Base-by-base conservation (phyloP, 768 basidiomycete genomes). In the Coprinopsis marcescibilis region DNA sequence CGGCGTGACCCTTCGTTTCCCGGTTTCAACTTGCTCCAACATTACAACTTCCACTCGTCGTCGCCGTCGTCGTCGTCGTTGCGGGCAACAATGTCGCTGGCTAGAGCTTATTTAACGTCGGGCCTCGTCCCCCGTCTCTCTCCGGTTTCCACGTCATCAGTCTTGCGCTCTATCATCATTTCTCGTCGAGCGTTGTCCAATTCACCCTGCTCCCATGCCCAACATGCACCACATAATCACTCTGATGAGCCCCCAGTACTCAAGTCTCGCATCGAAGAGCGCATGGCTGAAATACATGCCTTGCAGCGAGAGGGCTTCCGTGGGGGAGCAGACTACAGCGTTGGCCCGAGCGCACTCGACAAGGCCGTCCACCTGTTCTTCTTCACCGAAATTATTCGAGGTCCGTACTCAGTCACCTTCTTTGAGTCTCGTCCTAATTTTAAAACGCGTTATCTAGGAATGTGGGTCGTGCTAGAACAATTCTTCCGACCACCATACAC, bases 281-380 rank as follows among this genome's bases (percentile, higher is more conserved):
- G 48, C 14, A 41, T 49, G 39, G 20, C 19, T 8, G 34, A 36
- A 19, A 49, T 49, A 14, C 19, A 49, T 11, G 42, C 36, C 3
- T 27, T 49, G 23, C 48, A 49, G 24, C 41, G 41, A n/a, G 48
- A 49, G 35, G 48, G 42, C 10, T 49, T 49, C 42, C 33, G 48
- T 27, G 48, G 48, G 29, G 25, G 30, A 4, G 29, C 36, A 7
- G 43, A 81, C 34, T 92, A 89, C 72, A 76, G 77, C 59, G 73
- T 70, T 46, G 93, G 92, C 0, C 89, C 87, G 12, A 85, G 84
- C 63, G 93, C 96, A 36, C 74, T 99, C 40, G 92, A 97, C 75
- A 98, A 98, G 67, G 94, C 94, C 39, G 85, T 89, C 34, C 86
- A 93, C 64, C 62, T 96, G 40, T 98, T 98, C 78, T 98, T 99